Evolutionary conservation across 2,329 filamentous ascomycete species (phyloP).

Genomic region (Alternaria arborescens): DNA sequence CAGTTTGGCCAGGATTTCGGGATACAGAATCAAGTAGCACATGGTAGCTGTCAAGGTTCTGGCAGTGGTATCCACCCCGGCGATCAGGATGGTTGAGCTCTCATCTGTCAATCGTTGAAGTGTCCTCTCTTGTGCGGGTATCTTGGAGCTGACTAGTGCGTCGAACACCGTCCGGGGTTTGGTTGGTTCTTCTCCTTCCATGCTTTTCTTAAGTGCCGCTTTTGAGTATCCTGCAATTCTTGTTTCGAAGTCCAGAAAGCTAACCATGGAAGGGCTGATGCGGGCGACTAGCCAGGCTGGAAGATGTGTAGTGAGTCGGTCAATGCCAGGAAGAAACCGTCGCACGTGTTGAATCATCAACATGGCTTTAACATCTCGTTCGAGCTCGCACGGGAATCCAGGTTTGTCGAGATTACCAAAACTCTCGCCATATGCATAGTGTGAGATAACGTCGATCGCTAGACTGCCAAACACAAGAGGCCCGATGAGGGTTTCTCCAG

Average conservation of each 20-base stretch:
- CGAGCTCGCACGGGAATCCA: slow-evolving; percentile 10
- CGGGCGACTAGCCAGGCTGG: background rate
- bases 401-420: slow-evolving; percentile 11
- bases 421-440: slow-evolving; percentile 14
- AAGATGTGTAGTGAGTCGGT: background rate
- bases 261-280: background rate
- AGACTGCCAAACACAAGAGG: slow-evolving; percentile 16
- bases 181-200: background rate
- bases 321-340: slow-evolving; percentile 3
- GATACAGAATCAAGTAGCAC: slow-evolving; percentile 17
- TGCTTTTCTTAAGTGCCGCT: background rate
- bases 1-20: slow-evolving; percentile 8
- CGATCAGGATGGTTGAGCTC: slow-evolving; percentile 34
- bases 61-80: slow-evolving; percentile 48
- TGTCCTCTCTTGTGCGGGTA: slow-evolving; percentile 36
- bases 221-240: background rate
- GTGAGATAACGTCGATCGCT: slow-evolving; percentile 17
- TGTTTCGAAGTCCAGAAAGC: background rate
- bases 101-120: slow-evolving; percentile 43
- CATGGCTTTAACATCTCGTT: background rate
- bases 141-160: slow-evolving; percentile 7
- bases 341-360: slow-evolving; percentile 1
- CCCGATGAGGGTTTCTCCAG: slow-evolving; percentile 4
- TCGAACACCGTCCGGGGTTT: slow-evolving; percentile 15
- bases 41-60: slow-evolving; percentile 18